phyloP scores from a whole-genome alignment of 2,329 filamentous ascomycete species.

The Calycina herbarum region DNA sequence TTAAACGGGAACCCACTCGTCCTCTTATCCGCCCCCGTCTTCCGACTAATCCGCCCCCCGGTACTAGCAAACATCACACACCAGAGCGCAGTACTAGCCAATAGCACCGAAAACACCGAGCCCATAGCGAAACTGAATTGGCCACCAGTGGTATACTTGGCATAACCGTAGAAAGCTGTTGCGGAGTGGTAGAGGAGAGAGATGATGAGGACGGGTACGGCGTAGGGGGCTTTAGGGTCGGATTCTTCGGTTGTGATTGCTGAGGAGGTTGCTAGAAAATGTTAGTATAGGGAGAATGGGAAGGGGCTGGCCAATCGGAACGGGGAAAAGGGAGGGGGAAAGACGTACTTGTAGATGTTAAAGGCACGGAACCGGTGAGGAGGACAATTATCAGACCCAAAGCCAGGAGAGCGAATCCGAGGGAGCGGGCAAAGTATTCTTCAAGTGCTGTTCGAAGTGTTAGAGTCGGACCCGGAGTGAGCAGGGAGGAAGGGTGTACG shows the following conservation, averaged over 20 bases:
- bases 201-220: slow-evolving; percentile 58
- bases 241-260: slow-evolving; percentile 44
- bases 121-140: slow-evolving; percentile 54
- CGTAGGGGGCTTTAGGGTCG: slow-evolving; percentile 55
- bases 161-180: slow-evolving; percentile 60
- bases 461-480: slow-evolving; percentile 8
- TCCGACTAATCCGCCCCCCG: slow-evolving; percentile 57
- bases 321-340: slow-evolving; percentile 1
- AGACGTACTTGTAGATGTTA: slow-evolving; percentile 45
- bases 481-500: slow-evolving; percentile 22
- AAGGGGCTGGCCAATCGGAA: too few relatives aligned
- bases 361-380: slow-evolving; percentile 63
- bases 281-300: slow-evolving; percentile 13
- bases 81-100: slow-evolving; percentile 61
- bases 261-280: slow-evolving; percentile 27
- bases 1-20: slow-evolving; percentile 65
- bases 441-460: slow-evolving; percentile 51
- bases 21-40: slow-evolving; percentile 66
- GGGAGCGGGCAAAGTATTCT: slow-evolving; percentile 60
- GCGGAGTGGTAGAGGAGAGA: slow-evolving; percentile 58
- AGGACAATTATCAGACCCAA: slow-evolving; percentile 58
- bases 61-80: slow-evolving; percentile 49
- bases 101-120: slow-evolving; percentile 47
- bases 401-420: slow-evolving; percentile 59
- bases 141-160: slow-evolving; percentile 52